A percentile compares a stretch with the other conserved stretches of the same genome.
Conservation (phyloP, 768 basidiomycete species). For the Naganishia randhawae region DNA sequence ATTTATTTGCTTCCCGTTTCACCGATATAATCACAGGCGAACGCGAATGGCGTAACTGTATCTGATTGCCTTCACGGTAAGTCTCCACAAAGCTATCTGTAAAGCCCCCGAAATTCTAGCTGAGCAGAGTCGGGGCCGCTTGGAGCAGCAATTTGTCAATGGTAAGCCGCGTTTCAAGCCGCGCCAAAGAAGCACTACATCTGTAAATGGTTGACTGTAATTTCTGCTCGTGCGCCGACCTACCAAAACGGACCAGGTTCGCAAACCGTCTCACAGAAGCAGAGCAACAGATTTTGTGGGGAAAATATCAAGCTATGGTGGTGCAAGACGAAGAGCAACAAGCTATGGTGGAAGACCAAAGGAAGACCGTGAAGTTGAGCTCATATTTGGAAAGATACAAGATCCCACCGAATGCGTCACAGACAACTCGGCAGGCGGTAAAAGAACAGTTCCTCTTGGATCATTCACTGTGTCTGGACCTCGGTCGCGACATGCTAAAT, state of each 20-base stretch:
- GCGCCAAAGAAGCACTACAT: too few relatives aligned
- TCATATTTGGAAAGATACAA: background rate
- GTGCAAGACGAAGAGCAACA: too few relatives aligned
- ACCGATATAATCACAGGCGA: background rate
- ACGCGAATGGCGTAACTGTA: slow-evolving; percentile 13
- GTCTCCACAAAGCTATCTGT: too few relatives aligned
- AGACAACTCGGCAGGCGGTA: slow-evolving; percentile 4
- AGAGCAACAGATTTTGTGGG: slow-evolving; percentile 1
- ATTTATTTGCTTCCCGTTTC: background rate
- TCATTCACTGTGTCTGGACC: background rate
- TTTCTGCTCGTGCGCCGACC: background rate
- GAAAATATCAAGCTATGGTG: background rate
- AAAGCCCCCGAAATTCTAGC: too few relatives aligned
- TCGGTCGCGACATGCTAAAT: background rate
- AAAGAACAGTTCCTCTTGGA: slow-evolving; percentile 6
- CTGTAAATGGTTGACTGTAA: background rate
- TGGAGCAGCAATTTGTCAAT: background rate
- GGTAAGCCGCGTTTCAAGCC: background rate
- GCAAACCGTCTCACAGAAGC: background rate
- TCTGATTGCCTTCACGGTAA: background rate
- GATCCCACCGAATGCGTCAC: background rate
- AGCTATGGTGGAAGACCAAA: too few relatives aligned
- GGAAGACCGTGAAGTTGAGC: too few relatives aligned
- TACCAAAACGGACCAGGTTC: background rate
- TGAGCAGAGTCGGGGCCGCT: too few relatives aligned